A percentile compares a stretch with the other conserved stretches of the same genome.
Evolutionary conservation across 768 basidiomycete genomes (phyloP).

Genomic region (Terana coerulea): DNA sequence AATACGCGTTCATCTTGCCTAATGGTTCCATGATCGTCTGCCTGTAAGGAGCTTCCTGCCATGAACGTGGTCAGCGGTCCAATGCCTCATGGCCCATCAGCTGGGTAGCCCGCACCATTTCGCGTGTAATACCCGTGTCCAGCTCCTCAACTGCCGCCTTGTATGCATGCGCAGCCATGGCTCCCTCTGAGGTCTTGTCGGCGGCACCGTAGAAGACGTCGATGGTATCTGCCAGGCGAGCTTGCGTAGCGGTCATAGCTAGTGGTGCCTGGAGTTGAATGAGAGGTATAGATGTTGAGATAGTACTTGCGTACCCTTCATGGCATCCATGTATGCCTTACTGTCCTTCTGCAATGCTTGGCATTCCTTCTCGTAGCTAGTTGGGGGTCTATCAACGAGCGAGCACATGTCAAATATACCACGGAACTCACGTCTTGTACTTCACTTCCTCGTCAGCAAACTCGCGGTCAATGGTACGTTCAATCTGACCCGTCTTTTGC

Average conservation of each 20-base stretch:
- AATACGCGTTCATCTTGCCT: slow-evolving; percentile 95
- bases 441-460: slow-evolving; percentile 91
- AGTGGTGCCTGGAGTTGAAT: slow-evolving; percentile 2
- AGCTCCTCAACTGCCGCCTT: slow-evolving; percentile 93
- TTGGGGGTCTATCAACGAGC: neutral
- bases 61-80: neutral
- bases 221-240: slow-evolving; percentile 89
- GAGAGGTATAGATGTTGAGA: neutral
- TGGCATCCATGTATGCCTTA: slow-evolving; percentile 91
- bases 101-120: slow-evolving; percentile 86
- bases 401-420: slow-evolving; percentile 1
- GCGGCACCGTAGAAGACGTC: slow-evolving; percentile 88
- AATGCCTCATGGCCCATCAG: no score
- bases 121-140: slow-evolving; percentile 77
- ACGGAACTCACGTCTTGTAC: slow-evolving; percentile 72
- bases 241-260: slow-evolving; percentile 96
- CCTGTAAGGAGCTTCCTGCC: slow-evolving; percentile 88
- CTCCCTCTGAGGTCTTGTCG: slow-evolving; percentile 82
- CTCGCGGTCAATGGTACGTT: slow-evolving; percentile 91
- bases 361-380: slow-evolving; percentile 95
- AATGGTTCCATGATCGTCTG: slow-evolving; percentile 94
- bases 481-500: slow-evolving; percentile 98
- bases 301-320: slow-evolving; percentile 62
- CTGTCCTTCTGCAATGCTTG: slow-evolving; percentile 91
- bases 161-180: slow-evolving; percentile 97